Evolutionary conservation across 306 rosid genomes (phyloP), one percentile per base, ranked within the genome.

Genomic region (Ziziphus jujuba): DNA sequence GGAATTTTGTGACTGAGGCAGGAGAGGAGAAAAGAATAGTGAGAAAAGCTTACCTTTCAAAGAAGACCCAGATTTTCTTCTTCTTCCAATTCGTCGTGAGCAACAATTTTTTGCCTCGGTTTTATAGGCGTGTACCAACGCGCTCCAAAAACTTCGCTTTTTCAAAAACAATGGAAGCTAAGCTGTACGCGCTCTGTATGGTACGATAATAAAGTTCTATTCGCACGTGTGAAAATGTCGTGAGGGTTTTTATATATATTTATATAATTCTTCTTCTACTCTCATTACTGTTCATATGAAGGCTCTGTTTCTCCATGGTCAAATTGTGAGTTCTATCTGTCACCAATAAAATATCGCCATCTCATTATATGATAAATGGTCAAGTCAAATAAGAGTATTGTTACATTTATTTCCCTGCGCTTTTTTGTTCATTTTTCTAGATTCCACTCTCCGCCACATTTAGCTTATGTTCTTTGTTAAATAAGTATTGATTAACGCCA

Each of bases 261-360:
- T n/a, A n/a, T 72, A 28, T 28, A 28, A 28, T 28, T 40, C 14
- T 76, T 57, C 28, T 43, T 14, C 35, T 9, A 10, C 9, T 2
- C 7, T 40, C 45, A 40, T 50, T 58, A 57, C 75, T 81, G 66
- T 77, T 64, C 65, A 45, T 61, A 56, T 65, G 59, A 57, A 70
- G 86, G 81, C 81, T 13, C 11, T 15, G 9, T 23, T 23, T 5
- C 1, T 59, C 49, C 6, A 23, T 54, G 80, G 95, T 88, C 89
- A 85, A 85, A 73, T 73, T 70, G 14, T 69, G 87, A 76, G 76
- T 77, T 81, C 76, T 64, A 40, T n/a, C 14, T 31, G 24, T 74
- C n/a, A 23, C 9, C 45, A 33, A 34, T 45, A 43, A 28, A 60
- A 24, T 58, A 65, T 56, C 58, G 22, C 60, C 72, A 58, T 48